These are phyloP conservation scores for Plantago elongata DNA, from an alignment of 257 asterid species.

Conservation along the genomic window DNA sequence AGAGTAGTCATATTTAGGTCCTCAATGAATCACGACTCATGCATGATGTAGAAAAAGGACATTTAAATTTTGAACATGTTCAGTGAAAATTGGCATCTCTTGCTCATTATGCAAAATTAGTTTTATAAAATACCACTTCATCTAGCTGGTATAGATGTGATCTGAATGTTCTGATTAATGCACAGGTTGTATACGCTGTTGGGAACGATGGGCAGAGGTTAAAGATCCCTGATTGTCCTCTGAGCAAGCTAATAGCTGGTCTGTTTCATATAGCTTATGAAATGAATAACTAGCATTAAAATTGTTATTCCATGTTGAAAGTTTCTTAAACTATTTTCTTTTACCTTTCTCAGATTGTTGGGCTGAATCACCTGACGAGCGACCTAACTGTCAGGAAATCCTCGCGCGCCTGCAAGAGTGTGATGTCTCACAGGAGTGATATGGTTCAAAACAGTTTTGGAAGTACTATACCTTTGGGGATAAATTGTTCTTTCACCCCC, in stretches of 20 bases:
- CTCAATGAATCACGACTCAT: too few relatives aligned
- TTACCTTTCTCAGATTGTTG: slow-evolving; percentile 60
- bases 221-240: slow-evolving; percentile 78
- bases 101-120: too few relatives aligned
- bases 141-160: neutral
- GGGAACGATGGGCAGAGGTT: slow-evolving; percentile 74
- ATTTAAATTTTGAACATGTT: too few relatives aligned
- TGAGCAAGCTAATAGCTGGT: slow-evolving; percentile 68
- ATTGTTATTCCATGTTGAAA: neutral
- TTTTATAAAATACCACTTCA: too few relatives aligned
- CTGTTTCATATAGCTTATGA: slow-evolving; percentile 9
- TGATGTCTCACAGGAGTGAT: slow-evolving; percentile 37
- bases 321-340: neutral
- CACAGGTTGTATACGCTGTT: slow-evolving; percentile 76
- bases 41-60: too few relatives aligned
- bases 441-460: slow-evolving; percentile 7
- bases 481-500: neutral
- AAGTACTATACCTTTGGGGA: neutral
- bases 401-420: slow-evolving; percentile 63
- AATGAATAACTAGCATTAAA: neutral
- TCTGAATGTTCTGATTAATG: neutral
- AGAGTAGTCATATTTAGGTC: too few relatives aligned
- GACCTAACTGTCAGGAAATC: slow-evolving; percentile 72
- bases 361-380: slow-evolving; percentile 70
- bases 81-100: too few relatives aligned